A percentile compares a stretch with the other conserved stretches of the same genome.
Conservation (phyloP, 768 basidiomycete species). For the Lactarius hengduanensis region DNA sequence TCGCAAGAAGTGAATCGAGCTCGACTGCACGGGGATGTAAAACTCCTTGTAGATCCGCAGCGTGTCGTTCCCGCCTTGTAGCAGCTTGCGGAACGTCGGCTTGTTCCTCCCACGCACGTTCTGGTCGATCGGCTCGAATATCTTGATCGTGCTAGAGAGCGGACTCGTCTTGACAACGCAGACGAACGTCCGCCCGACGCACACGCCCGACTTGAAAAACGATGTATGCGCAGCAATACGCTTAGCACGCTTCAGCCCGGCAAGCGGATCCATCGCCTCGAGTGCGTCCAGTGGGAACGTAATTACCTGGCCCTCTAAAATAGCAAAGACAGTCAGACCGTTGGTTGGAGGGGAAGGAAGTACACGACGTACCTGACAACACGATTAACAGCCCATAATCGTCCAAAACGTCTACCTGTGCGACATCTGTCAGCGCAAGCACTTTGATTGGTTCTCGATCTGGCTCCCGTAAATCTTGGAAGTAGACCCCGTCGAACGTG, state of each 20-base stretch:
- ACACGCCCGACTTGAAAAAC: conserved; percentile 96
- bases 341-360: neutral
- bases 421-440: conserved; percentile 81
- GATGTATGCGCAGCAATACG: conserved; percentile 94
- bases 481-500: conserved; percentile 96
- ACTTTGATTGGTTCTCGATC: conserved; percentile 87
- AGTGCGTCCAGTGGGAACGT: conserved; percentile 94
- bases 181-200: conserved; percentile 86
- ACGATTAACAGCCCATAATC: conserved; percentile 95
- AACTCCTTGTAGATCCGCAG: conserved; percentile 97
- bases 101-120: conserved; percentile 73
- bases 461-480: conserved; percentile 79
- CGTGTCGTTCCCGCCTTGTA: conserved; percentile 95
- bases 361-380: conserved; percentile 72
- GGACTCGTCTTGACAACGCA: conserved; percentile 97
- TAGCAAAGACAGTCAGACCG: neutral
- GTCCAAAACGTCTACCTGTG: conserved; percentile 94
- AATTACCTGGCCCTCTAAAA: conserved; percentile 85
- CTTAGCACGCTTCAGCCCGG: conserved; percentile 90
- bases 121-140: conserved; percentile 94
- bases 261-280: conserved; percentile 85
- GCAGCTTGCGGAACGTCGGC: conserved; percentile 90
- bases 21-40: conserved; percentile 97
- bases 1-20: conserved; percentile 95
- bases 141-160: conserved; percentile 95